phyloP scores from a whole-genome alignment of 805 yeast genomes.

The Phaffomyces opuntiae region DNA sequence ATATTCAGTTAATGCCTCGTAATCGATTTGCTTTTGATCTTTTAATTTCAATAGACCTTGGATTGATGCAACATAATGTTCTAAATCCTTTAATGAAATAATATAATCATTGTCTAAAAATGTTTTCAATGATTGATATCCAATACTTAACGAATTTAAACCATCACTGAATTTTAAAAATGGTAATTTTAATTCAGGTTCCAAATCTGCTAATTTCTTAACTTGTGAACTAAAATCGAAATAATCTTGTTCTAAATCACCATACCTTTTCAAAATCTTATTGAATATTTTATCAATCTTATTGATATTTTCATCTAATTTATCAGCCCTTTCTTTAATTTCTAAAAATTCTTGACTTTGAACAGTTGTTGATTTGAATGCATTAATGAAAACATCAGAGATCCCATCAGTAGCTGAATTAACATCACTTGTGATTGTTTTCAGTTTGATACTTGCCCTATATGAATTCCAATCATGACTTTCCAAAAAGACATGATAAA shows the following conservation, averaged over 20 bases:
- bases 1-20: slow-evolving; percentile 80
- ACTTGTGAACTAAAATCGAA: slow-evolving; percentile 65
- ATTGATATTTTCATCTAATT: slow-evolving; percentile 73
- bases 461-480: slow-evolving; percentile 69
- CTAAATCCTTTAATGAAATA: slow-evolving; percentile 78
- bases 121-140: slow-evolving; percentile 37
- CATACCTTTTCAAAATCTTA: slow-evolving; percentile 65
- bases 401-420: slow-evolving; percentile 48
- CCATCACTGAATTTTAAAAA: slow-evolving; percentile 42
- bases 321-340: slow-evolving; percentile 74
- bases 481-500: slow-evolving; percentile 65
- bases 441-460: slow-evolving; percentile 44
- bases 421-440: slow-evolving; percentile 11
- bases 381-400: slow-evolving; percentile 90
- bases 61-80: slow-evolving; percentile 65
- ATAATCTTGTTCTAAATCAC: slow-evolving; percentile 67
- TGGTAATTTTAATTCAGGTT: slow-evolving; percentile 31
- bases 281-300: slow-evolving; percentile 75
- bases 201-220: slow-evolving; percentile 54
- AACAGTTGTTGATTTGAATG: slow-evolving; percentile 68
- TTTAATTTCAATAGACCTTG: slow-evolving; percentile 70
- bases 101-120: slow-evolving; percentile 73
- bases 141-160: slow-evolving; percentile 34
- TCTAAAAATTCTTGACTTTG: slow-evolving; percentile 76
- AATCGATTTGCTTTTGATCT: slow-evolving; percentile 87